Evolutionary conservation across 1,284 basidiomycete genomes (phyloP).

Genomic region (Tilletia setariae): DNA sequence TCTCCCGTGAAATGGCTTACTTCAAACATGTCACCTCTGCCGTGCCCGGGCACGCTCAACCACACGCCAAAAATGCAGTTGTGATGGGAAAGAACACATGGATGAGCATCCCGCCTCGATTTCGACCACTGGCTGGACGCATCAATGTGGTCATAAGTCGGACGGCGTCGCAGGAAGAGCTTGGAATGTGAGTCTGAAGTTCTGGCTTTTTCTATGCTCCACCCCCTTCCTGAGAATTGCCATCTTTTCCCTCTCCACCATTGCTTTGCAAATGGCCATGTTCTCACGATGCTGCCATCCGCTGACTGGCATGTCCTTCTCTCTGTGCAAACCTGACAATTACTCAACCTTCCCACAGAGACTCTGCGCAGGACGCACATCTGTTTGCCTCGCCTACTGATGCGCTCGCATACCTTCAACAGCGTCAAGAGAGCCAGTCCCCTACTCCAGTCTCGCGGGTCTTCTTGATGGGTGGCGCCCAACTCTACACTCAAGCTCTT

Average conservation of each 20-base stretch:
- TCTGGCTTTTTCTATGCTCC: no score
- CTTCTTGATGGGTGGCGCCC: constrained; percentile 88
- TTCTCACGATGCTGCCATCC: no score
- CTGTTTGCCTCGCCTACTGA: constrained; percentile 10
- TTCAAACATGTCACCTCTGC: constrained; percentile 66
- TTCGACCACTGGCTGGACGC: constrained; percentile 74
- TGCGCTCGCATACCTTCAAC: constrained; percentile 18
- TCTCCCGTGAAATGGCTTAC: constrained; percentile 87
- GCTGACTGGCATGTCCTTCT: no score
- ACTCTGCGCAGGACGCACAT: constrained; percentile 6
- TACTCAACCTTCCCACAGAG: no score
- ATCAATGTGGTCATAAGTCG: constrained; percentile 78
- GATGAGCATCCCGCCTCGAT: constrained; percentile 90
- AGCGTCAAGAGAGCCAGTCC: constrained; percentile 11
- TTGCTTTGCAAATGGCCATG: no score
- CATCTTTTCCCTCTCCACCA: no score
- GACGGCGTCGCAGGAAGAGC: constrained; percentile 62
- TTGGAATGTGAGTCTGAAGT: constrained; percentile 61
- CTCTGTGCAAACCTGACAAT: no score
- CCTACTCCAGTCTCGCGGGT: constrained; percentile 39
- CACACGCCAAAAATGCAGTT: constrained; percentile 67
- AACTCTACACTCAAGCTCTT: constrained; percentile 73
- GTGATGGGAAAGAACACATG: constrained; percentile 97
- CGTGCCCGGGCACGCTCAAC: constrained; percentile 11
- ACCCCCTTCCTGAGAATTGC: no score